phyloP scores from a whole-genome alignment of 2,329 filamentous ascomycete genomes.

The Calonectria pteridis region DNA sequence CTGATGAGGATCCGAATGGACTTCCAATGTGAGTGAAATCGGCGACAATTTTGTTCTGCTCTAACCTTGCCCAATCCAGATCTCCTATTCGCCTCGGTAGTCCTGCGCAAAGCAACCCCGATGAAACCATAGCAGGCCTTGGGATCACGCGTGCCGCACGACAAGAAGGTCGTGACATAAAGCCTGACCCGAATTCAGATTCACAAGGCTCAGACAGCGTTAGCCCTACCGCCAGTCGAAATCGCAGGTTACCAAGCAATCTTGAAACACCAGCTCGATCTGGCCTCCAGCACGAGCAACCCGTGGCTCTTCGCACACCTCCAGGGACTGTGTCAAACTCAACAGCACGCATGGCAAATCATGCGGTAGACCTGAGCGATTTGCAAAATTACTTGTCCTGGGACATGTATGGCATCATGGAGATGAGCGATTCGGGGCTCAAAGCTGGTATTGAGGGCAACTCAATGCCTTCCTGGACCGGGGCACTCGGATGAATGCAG shows the following conservation, averaged over 20 bases:
- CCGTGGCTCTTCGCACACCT: conserved; percentile 44
- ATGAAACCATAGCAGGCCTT: conserved; percentile 39
- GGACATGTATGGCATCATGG: conserved; percentile 58
- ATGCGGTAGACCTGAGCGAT: conserved; percentile 54
- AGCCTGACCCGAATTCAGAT: conserved; percentile 32
- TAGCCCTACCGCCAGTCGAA: conserved; percentile 30
- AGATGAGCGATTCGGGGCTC: conserved; percentile 53
- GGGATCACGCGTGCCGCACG: conserved; percentile 40
- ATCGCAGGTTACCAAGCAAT: conserved; percentile 23
- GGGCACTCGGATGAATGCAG: conserved; percentile 31
- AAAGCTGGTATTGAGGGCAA: conserved; percentile 52
- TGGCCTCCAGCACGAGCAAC: conserved; percentile 54
- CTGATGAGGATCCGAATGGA: conserved; percentile 28
- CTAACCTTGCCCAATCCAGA: conserved; percentile 29
- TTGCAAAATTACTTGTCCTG: conserved; percentile 55
- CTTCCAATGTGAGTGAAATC: conserved; percentile 33
- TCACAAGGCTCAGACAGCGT: conserved; percentile 26
- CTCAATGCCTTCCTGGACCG: conserved; percentile 47
- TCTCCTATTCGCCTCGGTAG: conserved; percentile 36
- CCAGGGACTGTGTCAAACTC: conserved; percentile 29
- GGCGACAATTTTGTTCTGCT: background rate
- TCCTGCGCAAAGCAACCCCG: conserved; percentile 34
- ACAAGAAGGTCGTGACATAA: conserved; percentile 36
- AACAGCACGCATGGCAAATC: conserved; percentile 48
- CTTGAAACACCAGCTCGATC: conserved; percentile 43